A percentile compares a stretch with the other conserved stretches of the same genome.
Evolutionary conservation across 2,329 filamentous ascomycete species (phyloP).

Genomic region (Rhinocladiella mackenziei): DNA sequence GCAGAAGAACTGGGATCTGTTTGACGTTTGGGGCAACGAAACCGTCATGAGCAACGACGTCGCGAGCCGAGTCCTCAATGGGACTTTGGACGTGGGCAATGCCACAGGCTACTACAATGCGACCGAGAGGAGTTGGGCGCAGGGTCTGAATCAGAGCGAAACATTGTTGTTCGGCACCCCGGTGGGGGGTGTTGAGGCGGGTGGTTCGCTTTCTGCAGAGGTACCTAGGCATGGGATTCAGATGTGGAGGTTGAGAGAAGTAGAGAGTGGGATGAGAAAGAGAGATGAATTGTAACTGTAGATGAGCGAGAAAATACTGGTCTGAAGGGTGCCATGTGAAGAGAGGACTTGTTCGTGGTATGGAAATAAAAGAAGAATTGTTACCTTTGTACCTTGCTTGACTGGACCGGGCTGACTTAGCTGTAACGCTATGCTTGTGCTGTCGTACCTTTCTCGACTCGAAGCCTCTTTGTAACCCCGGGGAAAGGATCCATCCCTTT

Average conservation of each 20-base stretch:
- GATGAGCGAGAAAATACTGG: too few species aligned
- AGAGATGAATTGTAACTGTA: conserved; percentile 2
- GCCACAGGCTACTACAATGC: conserved; percentile 46
- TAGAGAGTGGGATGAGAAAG: neutral
- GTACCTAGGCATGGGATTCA: conserved; percentile 50
- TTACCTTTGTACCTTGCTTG: too few species aligned
- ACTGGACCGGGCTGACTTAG: too few species aligned
- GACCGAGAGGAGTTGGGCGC: conserved; percentile 47
- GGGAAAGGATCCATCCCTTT: too few species aligned
- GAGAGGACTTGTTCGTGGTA: too few species aligned
- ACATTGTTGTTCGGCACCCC: conserved; percentile 46
- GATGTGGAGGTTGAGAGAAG: conserved; percentile 34
- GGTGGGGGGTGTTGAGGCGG: conserved; percentile 43
- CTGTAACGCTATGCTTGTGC: too few species aligned
- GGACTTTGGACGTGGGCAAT: conserved; percentile 31
- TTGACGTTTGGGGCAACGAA: conserved; percentile 52
- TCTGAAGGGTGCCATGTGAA: too few species aligned
- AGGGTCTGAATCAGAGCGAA: conserved; percentile 43
- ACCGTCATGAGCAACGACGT: conserved; percentile 47
- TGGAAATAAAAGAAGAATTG: too few species aligned
- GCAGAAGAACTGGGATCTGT: conserved; percentile 49
- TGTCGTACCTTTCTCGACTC: too few species aligned
- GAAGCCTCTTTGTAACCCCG: too few species aligned
- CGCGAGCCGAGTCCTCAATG: conserved; percentile 44
- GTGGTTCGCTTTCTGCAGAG: conserved; percentile 34